Evolutionary conservation across 257 asterid species (phyloP), one percentile per base, ranked within the genome.

Genomic region (Solanum piurae): DNA sequence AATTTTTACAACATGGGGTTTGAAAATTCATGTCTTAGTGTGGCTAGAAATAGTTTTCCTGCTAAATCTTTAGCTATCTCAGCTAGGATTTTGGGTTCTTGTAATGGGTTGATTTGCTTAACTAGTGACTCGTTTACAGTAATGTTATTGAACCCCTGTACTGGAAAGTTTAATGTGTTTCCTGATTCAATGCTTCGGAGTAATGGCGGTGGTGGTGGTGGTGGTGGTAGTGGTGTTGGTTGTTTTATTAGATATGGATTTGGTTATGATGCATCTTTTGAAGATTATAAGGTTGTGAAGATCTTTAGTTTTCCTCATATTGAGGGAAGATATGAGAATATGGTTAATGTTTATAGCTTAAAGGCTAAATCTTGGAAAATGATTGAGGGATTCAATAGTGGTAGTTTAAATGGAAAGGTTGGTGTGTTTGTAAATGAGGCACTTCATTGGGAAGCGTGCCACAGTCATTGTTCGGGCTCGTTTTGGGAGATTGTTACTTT

Each of bases 101-200:
- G 92, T 62, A 91, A 95, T 86, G 98, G 97, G 18, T 82, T 94
- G 82, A 46, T 94, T 46, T 93, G 94, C 84, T 42, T 94, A 10
- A 73, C 62, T 3, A 4, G 76, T 66, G 89, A 88, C 20, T 18
- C 60, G 33, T 86, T 89, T 40, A 87, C 88, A 4, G 44, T 93
- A 82, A 55, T 89, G 40, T 5, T 94, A 36, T 92, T 91, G 93
- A 94, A 94, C 49, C 95, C 98, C 14, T 68, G 92, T 29, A 85
- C 92, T 6, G 89, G 91, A 88, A 84, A 83, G 14, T 90, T 69
- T 86, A 89, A 91, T 88, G 86, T 40, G 6, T 87, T 94, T 83
- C 94, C 98, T 6, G 88, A 87, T 86, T 88, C 87, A 31, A 90
- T 76, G 86, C 68, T 72, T 72, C 40, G 25, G 12, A 33, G 21